These are phyloP conservation scores for Rostrohypoxylon terebratum DNA, from an alignment of 495 filamentous ascomycete genomes.

Conservation along the genomic window DNA sequence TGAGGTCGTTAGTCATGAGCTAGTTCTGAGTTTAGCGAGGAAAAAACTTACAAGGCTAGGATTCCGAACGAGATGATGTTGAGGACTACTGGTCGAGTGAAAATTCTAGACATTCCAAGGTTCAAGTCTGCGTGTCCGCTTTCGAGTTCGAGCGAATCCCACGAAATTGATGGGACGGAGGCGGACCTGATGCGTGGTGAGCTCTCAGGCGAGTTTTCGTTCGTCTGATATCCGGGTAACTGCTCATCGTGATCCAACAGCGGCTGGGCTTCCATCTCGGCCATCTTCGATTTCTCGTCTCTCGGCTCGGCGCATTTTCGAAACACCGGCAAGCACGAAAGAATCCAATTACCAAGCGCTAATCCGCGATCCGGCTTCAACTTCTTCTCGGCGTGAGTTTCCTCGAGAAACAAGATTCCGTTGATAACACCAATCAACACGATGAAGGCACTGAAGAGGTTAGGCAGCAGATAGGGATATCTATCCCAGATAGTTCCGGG, in stretches of 20 bases:
- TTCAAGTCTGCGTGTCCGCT: constrained; percentile 25
- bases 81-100: constrained; percentile 83
- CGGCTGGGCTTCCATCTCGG: constrained; percentile 63
- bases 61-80: constrained; percentile 92
- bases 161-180: constrained; percentile 46
- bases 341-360: constrained; percentile 79
- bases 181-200: constrained; percentile 54
- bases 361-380: constrained; percentile 78
- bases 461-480: constrained; percentile 93
- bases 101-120: constrained; percentile 57
- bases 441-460: constrained; percentile 86
- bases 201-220: constrained; percentile 68
- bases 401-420: constrained; percentile 91
- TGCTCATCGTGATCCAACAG: constrained; percentile 65
- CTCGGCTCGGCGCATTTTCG: constrained; percentile 46
- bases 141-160: constrained; percentile 48
- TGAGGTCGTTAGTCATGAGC: constrained; percentile 33
- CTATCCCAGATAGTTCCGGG: constrained; percentile 80
- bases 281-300: constrained; percentile 42
- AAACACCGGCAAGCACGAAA: constrained; percentile 60
- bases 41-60: constrained; percentile 85
- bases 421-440: constrained; percentile 82
- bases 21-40: not conserved
- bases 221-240: constrained; percentile 73
- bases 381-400: constrained; percentile 90